Percentiles rank a stretch among this genome's conserved stretches.
Evolutionary conservation across 2,329 filamentous ascomycete genomes (phyloP).

Genomic region (Venturia aucupariae): DNA sequence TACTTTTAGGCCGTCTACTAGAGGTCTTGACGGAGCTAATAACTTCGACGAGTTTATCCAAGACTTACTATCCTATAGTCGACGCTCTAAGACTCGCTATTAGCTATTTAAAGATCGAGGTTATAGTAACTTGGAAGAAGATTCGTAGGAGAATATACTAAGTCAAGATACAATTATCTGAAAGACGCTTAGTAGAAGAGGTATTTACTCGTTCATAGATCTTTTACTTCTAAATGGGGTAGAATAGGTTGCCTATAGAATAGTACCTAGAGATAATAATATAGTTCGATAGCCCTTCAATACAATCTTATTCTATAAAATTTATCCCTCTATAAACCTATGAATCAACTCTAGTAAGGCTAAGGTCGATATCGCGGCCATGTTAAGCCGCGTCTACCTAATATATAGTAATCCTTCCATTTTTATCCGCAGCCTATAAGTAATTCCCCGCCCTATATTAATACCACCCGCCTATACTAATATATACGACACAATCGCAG

Average conservation of each 20-base stretch:
- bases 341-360: background rate
- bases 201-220: background rate
- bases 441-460: too few relatives aligned
- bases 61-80: background rate
- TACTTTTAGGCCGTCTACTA: too few relatives aligned
- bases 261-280: background rate
- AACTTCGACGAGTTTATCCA: background rate
- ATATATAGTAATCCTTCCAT: too few relatives aligned
- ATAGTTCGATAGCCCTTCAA: background rate
- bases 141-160: background rate
- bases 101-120: background rate
- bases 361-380: too few relatives aligned
- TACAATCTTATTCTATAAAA: too few relatives aligned
- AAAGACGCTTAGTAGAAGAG: background rate
- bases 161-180: background rate
- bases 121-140: background rate
- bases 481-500: background rate
- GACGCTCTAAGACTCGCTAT: background rate
- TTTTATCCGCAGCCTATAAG: too few relatives aligned
- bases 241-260: background rate
- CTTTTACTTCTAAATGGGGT: background rate
- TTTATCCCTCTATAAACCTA: too few relatives aligned
- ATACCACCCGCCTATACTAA: background rate
- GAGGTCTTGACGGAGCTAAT: too few relatives aligned
- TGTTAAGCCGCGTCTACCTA: too few relatives aligned